Conservation (phyloP, 2,329 filamentous ascomycete genomes). For the Penicillium nordicum region DNA sequence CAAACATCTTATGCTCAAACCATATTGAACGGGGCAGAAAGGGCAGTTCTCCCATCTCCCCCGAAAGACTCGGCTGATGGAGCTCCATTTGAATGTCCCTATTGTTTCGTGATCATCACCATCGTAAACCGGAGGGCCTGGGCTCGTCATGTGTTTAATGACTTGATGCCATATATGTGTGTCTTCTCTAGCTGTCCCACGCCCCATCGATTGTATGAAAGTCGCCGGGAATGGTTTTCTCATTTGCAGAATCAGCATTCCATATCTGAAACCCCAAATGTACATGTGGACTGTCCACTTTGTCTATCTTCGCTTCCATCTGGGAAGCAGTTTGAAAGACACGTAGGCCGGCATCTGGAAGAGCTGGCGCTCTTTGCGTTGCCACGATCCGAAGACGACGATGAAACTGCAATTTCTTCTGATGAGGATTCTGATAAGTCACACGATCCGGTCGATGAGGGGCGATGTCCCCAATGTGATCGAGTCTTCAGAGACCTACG, state of each 20-base stretch:
- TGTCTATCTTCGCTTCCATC: not conserved
- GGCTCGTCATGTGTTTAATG: conserved; percentile 40
- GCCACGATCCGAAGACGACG: not conserved
- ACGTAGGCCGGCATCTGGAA: not conserved
- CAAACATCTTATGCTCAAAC: not conserved
- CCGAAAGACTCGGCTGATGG: conserved; percentile 21
- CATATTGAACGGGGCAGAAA: not conserved
- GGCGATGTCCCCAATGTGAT: not conserved
- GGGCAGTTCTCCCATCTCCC: conserved; percentile 26
- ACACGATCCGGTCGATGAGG: not conserved
- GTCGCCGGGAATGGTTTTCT: conserved; percentile 15
- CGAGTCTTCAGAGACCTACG: not conserved
- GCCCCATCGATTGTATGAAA: conserved; percentile 19
- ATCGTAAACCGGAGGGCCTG: conserved; percentile 27
- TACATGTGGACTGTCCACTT: not conserved
- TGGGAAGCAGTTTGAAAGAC: not conserved
- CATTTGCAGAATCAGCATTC: not conserved
- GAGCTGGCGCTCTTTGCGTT: not conserved
- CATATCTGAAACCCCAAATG: not conserved
- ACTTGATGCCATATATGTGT: conserved; percentile 42
- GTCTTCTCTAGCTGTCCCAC: conserved; percentile 26
- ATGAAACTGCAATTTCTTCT: not conserved
- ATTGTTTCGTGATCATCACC: conserved; percentile 39
- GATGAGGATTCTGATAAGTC: not conserved
- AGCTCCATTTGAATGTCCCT: conserved; percentile 40